phyloP scores from a whole-genome alignment of 495 filamentous ascomycete genomes.

The Penicillium mononematosum region DNA sequence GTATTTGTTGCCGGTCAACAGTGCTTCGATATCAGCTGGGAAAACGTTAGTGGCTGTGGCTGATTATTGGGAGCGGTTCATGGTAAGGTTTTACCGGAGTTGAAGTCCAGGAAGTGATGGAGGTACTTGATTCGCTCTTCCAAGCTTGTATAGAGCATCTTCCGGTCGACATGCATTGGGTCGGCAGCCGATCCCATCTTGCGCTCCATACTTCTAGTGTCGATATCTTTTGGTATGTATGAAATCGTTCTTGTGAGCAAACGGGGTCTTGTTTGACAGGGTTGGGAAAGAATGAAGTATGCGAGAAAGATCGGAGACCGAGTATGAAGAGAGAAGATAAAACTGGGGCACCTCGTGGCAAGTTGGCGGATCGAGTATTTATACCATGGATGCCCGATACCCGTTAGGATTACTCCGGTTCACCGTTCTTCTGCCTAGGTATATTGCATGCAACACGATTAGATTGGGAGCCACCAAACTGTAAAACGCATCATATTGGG shows the following conservation, averaged over 20 bases:
- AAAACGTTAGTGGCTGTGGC: conserved; percentile 3
- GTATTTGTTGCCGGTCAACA: conserved; percentile 64
- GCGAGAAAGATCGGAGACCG: conserved; percentile 1
- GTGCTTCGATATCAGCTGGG: conserved; percentile 65
- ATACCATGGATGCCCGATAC: conserved; percentile 4
- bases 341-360: conserved; percentile 25
- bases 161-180: conserved; percentile 62
- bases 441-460: conserved; percentile 1
- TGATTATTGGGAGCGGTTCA: neutral
- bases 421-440: neutral
- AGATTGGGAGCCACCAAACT: conserved; percentile 5
- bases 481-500: conserved; percentile 6
- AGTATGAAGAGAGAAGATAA: conserved; percentile 5
- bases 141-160: conserved; percentile 64
- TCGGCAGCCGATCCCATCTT: conserved; percentile 18
- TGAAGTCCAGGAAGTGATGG: conserved; percentile 71
- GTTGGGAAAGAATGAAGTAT: neutral
- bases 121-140: conserved; percentile 68
- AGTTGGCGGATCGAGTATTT: conserved; percentile 21
- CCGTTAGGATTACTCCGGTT: neutral
- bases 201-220: conserved; percentile 20
- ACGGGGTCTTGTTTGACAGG: neutral
- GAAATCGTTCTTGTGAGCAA: neutral
- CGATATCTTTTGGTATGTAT: neutral
- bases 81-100: conserved; percentile 50